Percentiles rank a stretch among this genome's conserved stretches.
Evolutionary conservation across 2,329 filamentous ascomycete species (phyloP).

Genomic region (Venturia effusa): DNA sequence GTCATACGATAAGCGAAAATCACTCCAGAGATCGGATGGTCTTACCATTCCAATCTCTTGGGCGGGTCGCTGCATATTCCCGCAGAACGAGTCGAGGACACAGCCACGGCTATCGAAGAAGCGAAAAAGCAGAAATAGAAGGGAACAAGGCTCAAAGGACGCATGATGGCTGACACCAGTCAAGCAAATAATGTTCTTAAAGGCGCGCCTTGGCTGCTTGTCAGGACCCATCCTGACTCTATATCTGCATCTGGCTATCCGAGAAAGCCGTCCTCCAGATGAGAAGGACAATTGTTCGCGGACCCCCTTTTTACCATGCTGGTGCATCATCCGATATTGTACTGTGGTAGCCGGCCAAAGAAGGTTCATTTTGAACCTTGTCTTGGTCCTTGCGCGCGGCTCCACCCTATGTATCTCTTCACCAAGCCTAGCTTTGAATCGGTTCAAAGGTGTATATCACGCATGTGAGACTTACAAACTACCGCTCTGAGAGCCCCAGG

Average conservation of each 20-base stretch:
- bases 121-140: not conserved
- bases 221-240: not conserved
- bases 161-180: not conserved
- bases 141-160: not conserved
- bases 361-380: no score
- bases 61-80: not conserved
- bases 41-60: not conserved
- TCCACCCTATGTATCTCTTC: no score
- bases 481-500: no score
- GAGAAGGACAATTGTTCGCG: not conserved
- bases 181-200: no score
- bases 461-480: no score
- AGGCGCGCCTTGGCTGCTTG: not conserved
- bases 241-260: not conserved
- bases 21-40: not conserved
- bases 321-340: no score
- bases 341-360: no score
- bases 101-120: not conserved
- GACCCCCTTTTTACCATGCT: no score
- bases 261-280: not conserved
- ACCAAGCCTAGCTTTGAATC: no score
- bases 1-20: constrained; percentile 9
- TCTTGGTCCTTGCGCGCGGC: no score
- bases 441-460: no score
- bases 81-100: not conserved